These are phyloP conservation scores for Phytophthora sp. DNA, from an alignment of 352 stramenopile genomes.

Conservation along the genomic window DNA sequence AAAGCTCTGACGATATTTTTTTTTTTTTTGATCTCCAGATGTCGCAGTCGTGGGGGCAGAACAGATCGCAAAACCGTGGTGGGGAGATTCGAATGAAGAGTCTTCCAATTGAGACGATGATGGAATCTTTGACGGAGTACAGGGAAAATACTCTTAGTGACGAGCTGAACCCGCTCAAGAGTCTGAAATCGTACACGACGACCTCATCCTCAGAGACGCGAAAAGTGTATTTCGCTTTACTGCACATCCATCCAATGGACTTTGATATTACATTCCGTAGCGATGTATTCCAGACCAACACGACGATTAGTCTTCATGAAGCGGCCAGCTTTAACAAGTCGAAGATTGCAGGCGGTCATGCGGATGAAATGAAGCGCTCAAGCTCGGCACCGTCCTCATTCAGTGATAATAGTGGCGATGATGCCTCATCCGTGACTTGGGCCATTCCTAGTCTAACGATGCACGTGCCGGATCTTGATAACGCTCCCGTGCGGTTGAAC, in stretches of 20 bases:
- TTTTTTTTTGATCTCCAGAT: constrained; percentile 44
- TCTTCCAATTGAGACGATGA: constrained; percentile 85
- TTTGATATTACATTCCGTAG: constrained; percentile 90
- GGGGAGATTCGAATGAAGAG: constrained; percentile 85
- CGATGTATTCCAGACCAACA: constrained; percentile 81
- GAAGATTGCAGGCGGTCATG: constrained; percentile 29
- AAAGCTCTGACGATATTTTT: constrained; percentile 13
- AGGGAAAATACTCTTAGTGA: constrained; percentile 80
- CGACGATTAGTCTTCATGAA: constrained; percentile 66
- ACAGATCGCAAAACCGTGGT: constrained; percentile 70
- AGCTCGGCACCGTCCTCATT: constrained; percentile 32
- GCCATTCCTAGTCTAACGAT: constrained; percentile 87
- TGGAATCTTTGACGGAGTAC: constrained; percentile 73
- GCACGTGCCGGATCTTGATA: constrained; percentile 90
- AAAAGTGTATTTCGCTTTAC: constrained; percentile 89
- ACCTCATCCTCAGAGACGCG: constrained; percentile 74
- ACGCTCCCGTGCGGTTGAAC: constrained; percentile 84
- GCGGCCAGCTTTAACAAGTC: constrained; percentile 56
- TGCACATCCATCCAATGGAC: constrained; percentile 90
- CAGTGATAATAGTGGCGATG: constrained; percentile 38
- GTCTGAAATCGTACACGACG: constrained; percentile 64
- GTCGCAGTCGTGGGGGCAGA: constrained; percentile 67
- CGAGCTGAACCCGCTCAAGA: constrained; percentile 82
- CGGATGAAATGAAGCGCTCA: constrained; percentile 40
- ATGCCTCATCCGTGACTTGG: constrained; percentile 69